A percentile compares a stretch with the other conserved stretches of the same genome.
These are phyloP conservation scores for Persicaria maculosa DNA, from an alignment of 148 eudicot genomes.

Conservation along the genomic window DNA sequence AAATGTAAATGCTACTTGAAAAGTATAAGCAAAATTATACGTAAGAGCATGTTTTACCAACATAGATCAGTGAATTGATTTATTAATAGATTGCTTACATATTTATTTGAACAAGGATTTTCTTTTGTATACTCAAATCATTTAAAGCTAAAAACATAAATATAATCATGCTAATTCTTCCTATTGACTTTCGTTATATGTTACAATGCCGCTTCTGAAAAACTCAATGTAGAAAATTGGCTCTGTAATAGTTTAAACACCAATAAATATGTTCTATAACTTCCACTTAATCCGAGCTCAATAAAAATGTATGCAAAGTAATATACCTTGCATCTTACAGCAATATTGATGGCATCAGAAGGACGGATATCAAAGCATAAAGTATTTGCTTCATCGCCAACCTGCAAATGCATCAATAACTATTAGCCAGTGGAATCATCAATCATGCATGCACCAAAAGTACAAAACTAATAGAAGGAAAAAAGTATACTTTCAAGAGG, in stretches of 20 bases:
- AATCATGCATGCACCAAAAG: not conserved
- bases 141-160: not conserved
- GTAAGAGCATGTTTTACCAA: not conserved
- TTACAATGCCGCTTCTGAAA: not conserved
- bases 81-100: not conserved
- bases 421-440: not conserved
- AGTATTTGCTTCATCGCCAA: conserved; percentile 6
- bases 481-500: not conserved
- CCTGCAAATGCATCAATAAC: not conserved
- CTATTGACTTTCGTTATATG: not conserved
- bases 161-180: not conserved
- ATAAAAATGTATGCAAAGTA: not conserved
- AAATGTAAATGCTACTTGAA: not conserved
- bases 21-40: not conserved
- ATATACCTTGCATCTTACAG: conserved; percentile 6
- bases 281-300: not conserved
- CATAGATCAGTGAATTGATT: not conserved
- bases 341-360: conserved; percentile 8
- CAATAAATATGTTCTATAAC: not conserved
- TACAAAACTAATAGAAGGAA: not conserved
- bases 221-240: not conserved
- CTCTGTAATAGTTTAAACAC: not conserved
- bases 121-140: not conserved
- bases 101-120: not conserved
- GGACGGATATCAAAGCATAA: not conserved